A percentile compares a stretch with the other conserved stretches of the same genome.
phyloP scores from a whole-genome alignment of 2,329 filamentous ascomycete species.

The Phyllosticta capitalensis region DNA sequence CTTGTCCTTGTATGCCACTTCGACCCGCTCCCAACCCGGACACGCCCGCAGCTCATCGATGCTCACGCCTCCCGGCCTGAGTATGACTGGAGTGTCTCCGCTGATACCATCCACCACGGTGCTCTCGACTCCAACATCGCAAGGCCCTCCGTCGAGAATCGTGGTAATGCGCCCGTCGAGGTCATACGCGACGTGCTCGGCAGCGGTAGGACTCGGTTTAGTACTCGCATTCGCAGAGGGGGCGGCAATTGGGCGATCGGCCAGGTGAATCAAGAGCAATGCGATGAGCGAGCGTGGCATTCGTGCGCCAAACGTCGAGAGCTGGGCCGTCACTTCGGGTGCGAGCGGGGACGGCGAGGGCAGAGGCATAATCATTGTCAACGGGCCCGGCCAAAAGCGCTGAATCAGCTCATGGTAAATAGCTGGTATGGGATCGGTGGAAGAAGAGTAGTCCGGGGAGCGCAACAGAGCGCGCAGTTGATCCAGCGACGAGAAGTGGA shows the following conservation, averaged over 20 bases:
- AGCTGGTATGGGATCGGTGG: slow-evolving; percentile 49
- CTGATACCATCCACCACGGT: slow-evolving; percentile 91
- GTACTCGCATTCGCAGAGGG: slow-evolving; percentile 94
- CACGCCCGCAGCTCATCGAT: slow-evolving; percentile 67
- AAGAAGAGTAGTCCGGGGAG: not conserved
- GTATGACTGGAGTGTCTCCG: slow-evolving; percentile 66
- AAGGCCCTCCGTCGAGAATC: slow-evolving; percentile 82
- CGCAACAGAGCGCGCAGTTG: slow-evolving; percentile 60
- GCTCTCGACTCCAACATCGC: slow-evolving; percentile 85
- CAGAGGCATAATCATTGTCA: slow-evolving; percentile 82
- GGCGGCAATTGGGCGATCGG: slow-evolving; percentile 71
- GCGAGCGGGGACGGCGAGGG: slow-evolving; percentile 62
- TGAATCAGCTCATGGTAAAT: slow-evolving; percentile 72
- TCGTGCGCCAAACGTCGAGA: slow-evolving; percentile 76
- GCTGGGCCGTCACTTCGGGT: slow-evolving; percentile 81
- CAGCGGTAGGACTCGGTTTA: slow-evolving; percentile 82
- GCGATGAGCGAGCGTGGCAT: slow-evolving; percentile 85
- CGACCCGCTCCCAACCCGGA: slow-evolving; percentile 70
- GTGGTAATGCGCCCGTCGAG: slow-evolving; percentile 71
- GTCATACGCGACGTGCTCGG: slow-evolving; percentile 81
- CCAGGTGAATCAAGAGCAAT: slow-evolving; percentile 71
- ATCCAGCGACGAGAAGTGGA: slow-evolving; percentile 73
- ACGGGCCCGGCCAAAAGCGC: slow-evolving; percentile 85
- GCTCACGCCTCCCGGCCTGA: slow-evolving; percentile 79
- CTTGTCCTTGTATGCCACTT: slow-evolving; percentile 69